Evolutionary conservation across 805 yeast species (phyloP).

Genomic region (Metschnikowia sp.): DNA sequence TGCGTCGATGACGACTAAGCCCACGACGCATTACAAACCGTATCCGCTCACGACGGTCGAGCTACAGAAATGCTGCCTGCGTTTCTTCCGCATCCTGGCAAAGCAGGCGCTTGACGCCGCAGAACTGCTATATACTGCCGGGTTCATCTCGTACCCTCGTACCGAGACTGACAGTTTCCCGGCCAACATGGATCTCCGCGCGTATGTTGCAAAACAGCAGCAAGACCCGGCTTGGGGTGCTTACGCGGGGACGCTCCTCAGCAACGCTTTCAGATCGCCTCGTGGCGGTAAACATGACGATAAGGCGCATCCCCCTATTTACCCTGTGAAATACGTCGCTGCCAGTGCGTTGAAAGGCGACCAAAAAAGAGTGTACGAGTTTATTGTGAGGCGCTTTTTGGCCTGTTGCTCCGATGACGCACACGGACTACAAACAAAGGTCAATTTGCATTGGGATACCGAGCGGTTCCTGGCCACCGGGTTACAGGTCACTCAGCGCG

Average conservation of each 20-base stretch:
- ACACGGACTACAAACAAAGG: conserved; percentile 63
- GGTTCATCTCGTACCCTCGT: conserved; percentile 92
- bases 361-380: conserved; percentile 77
- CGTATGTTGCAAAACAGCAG: conserved; percentile 59
- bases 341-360: conserved; percentile 30
- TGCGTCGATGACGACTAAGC: conserved; percentile 48
- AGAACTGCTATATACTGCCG: conserved; percentile 79
- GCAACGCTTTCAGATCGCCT: conserved; percentile 57
- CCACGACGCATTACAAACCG: conserved; percentile 77
- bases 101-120: conserved; percentile 74
- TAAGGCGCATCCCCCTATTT: conserved; percentile 98
- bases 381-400: conserved; percentile 76
- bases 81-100: conserved; percentile 71
- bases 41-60: conserved; percentile 93
- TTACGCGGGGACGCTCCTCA: conserved; percentile 49
- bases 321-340: conserved; percentile 63
- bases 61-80: conserved; percentile 81
- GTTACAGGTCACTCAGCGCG: conserved; percentile 63
- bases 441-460: conserved; percentile 69
- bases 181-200: conserved; percentile 62
- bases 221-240: conserved; percentile 63
- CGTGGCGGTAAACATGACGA: conserved; percentile 83
- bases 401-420: conserved; percentile 95
- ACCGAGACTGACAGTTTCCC: conserved; percentile 95
- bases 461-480: conserved; percentile 78